A percentile compares a stretch with the other conserved stretches of the same genome.
phyloP scores from a whole-genome alignment of 805 yeast genomes.

The Phaffomyces opuntiae region DNA sequence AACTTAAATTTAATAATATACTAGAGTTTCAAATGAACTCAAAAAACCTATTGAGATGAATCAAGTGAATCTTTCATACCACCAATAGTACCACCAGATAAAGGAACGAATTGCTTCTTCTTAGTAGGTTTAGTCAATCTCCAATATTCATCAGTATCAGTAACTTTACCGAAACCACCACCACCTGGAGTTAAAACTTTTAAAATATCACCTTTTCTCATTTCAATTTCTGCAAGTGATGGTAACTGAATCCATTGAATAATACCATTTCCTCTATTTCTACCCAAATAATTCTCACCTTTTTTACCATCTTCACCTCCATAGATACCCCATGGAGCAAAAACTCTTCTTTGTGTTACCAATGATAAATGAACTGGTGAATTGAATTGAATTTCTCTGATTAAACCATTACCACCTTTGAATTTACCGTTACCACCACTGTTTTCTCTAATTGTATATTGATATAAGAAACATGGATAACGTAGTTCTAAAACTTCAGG shows the following conservation, averaged over 20 bases:
- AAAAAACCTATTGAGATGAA: constrained; percentile 14
- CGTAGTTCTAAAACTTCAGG: constrained; percentile 47
- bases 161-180: constrained; percentile 36
- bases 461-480: constrained; percentile 42
- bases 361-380: constrained; percentile 35
- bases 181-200: constrained; percentile 38
- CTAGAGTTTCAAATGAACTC: neutral
- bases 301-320: constrained; percentile 48
- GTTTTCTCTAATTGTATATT: constrained; percentile 36
- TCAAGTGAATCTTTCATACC: constrained; percentile 11
- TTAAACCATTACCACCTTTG: constrained; percentile 45
- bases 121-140: constrained; percentile 11
- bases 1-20: too few relatives aligned
- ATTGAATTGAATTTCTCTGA: constrained; percentile 41
- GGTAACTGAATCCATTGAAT: constrained; percentile 29
- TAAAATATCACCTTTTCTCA: constrained; percentile 32
- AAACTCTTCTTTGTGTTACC: constrained; percentile 45
- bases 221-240: constrained; percentile 27
- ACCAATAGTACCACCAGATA: constrained; percentile 20
- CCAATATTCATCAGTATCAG: constrained; percentile 21
- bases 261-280: constrained; percentile 26
- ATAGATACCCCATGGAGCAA: constrained; percentile 46
- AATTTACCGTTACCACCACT: constrained; percentile 44
- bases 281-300: constrained; percentile 35
- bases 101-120: constrained; percentile 13